phyloP scores from a whole-genome alignment of 2,329 filamentous ascomycete genomes.

The Incumbomyces delicatus region DNA sequence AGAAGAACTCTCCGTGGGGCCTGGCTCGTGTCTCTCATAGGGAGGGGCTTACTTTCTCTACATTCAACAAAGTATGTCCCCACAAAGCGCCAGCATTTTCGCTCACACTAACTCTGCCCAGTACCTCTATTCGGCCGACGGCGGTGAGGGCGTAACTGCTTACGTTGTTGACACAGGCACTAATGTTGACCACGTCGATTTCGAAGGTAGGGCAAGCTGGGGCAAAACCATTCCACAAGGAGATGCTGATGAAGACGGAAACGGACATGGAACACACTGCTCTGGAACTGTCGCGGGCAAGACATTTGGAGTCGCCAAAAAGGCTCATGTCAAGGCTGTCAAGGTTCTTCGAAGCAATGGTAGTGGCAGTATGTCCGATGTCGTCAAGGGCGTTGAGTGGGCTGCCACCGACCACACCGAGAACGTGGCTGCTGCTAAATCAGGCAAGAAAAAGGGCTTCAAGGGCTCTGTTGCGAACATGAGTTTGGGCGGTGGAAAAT shows the following conservation, averaged over 20 bases:
- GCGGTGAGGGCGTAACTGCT: constrained; percentile 94
- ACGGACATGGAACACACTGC: constrained; percentile 98
- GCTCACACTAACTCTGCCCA: constrained; percentile 60
- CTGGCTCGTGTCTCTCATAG: constrained; percentile 96
- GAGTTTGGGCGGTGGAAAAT: constrained; percentile 97
- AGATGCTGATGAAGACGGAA: constrained; percentile 80
- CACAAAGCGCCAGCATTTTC: not conserved
- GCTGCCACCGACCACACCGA: constrained; percentile 71
- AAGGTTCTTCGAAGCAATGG: constrained; percentile 97
- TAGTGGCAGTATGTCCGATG: constrained; percentile 96
- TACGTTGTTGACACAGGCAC: constrained; percentile 98
- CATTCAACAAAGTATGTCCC: constrained; percentile 24
- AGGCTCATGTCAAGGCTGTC: constrained; percentile 91
- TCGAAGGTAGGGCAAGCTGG: constrained; percentile 91
- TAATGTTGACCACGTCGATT: constrained; percentile 90
- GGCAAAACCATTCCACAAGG: constrained; percentile 86
- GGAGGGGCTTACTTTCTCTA: constrained; percentile 72
- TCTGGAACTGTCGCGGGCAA: constrained; percentile 95
- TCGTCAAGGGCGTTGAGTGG: constrained; percentile 96
- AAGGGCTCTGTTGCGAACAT: constrained; percentile 99
- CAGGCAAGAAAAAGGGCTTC: constrained; percentile 86
- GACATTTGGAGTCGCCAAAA: constrained; percentile 99
- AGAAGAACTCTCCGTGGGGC: constrained; percentile 98
- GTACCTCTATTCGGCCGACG: constrained; percentile 83
- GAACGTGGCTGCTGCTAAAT: constrained; percentile 68